phyloP scores from a whole-genome alignment of 2,329 filamentous ascomycete genomes.

The Byssochlamys sp. region DNA sequence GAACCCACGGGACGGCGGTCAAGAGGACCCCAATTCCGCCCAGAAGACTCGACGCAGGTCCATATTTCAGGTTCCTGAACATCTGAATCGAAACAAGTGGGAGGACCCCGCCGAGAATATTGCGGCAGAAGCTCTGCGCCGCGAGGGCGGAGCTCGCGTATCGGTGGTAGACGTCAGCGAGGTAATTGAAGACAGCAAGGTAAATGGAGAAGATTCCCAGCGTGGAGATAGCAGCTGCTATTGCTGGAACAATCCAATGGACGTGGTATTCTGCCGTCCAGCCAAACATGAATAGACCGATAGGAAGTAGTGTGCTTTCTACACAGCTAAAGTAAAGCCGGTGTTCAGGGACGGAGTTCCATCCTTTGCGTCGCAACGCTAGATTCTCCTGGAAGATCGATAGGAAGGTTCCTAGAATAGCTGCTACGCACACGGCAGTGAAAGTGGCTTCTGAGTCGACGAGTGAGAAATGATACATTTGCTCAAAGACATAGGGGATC shows the following conservation, averaged over 20 bases:
- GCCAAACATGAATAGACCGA: not conserved
- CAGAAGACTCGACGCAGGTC: not conserved
- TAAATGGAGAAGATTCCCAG: conserved; percentile 83
- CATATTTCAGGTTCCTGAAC: not conserved
- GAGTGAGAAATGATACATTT: conserved; percentile 57
- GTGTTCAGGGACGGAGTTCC: not conserved
- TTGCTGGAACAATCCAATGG: not conserved
- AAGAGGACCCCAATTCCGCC: not conserved
- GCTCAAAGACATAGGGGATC: conserved; percentile 65
- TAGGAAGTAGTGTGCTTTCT: not conserved
- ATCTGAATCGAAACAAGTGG: not conserved
- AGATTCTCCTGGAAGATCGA: not conserved
- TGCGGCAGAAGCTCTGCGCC: not conserved
- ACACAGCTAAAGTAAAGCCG: not conserved
- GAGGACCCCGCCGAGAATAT: not conserved
- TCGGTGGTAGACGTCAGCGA: conserved; percentile 76
- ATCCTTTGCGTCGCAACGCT: not conserved
- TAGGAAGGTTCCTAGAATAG: not conserved
- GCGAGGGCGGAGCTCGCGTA: conserved; percentile 59
- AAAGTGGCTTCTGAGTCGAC: conserved; percentile 65
- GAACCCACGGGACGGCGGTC: not conserved
- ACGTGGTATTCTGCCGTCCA: not conserved
- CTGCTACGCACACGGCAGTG: conserved; percentile 18
- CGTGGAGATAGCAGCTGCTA: conserved; percentile 32
- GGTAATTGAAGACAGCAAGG: conserved; percentile 82